These are phyloP conservation scores for Trypanosoma vivax DNA, from an alignment of 208 protist species.

Conservation along the genomic window DNA sequence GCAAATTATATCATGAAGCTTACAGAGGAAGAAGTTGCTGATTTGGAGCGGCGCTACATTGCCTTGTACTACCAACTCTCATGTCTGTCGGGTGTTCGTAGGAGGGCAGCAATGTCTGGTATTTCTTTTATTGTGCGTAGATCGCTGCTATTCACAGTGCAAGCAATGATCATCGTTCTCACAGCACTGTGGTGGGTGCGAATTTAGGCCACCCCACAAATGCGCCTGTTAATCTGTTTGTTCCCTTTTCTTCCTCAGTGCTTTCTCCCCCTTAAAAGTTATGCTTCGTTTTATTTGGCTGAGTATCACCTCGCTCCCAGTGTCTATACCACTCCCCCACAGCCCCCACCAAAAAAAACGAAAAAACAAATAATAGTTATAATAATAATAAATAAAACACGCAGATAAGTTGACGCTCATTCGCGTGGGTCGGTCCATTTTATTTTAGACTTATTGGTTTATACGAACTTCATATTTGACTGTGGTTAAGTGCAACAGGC, in stretches of 20 bases:
- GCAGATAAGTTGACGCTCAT: no score
- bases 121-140: constrained; percentile 2
- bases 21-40: constrained; percentile 21
- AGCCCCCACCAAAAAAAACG: no score
- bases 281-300: no score
- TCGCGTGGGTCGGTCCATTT: no score
- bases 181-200: constrained; percentile 17
- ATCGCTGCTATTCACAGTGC: constrained; percentile 13
- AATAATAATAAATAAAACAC: no score
- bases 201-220: no score
- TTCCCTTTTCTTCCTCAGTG: neutral
- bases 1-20: constrained; percentile 5
- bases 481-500: no score
- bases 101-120: neutral
- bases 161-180: constrained; percentile 9
- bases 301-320: no score
- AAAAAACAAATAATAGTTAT: no score
- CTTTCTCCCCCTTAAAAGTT: neutral
- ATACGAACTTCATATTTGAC: no score
- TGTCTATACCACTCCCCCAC: no score
- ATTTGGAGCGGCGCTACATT: constrained; percentile 18
- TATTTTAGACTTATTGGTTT: no score
- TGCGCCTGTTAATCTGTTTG: neutral
- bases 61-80: constrained; percentile 14
- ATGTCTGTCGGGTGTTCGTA: neutral